phyloP scores from a whole-genome alignment of 441 rosid species.

The Brassica hybrid region DNA sequence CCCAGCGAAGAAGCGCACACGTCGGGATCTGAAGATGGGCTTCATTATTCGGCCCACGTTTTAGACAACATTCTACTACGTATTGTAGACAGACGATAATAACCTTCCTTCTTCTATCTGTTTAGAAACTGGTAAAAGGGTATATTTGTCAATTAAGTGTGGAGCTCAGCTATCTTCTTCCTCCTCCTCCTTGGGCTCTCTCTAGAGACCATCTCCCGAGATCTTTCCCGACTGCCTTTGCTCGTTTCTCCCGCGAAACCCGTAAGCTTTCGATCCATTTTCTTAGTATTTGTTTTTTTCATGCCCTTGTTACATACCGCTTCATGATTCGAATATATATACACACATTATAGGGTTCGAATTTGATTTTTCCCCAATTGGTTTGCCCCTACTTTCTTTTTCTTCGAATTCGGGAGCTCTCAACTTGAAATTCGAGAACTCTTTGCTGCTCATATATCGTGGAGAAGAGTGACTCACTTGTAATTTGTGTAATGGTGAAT shows the following conservation, averaged over 20 bases:
- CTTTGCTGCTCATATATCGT: not conserved
- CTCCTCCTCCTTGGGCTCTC: not conserved
- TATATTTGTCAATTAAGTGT: slow-evolving; percentile 14
- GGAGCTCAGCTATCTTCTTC: slow-evolving; percentile 12
- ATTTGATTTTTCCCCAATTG: slow-evolving; percentile 8
- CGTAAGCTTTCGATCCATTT: slow-evolving; percentile 31
- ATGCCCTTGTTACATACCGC: not conserved
- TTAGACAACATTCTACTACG: not conserved
- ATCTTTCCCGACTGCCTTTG: slow-evolving; percentile 17
- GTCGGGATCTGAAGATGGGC: slow-evolving; percentile 30
- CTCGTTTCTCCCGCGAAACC: slow-evolving; percentile 13
- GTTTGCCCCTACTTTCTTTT: not conserved
- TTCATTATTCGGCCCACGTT: slow-evolving; percentile 22
- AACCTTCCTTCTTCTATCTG: not conserved
- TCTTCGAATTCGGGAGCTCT: not conserved
- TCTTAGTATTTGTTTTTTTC: not conserved
- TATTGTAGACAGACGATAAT: slow-evolving; percentile 12
- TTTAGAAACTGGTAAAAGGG: not conserved
- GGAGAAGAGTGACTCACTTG: not conserved
- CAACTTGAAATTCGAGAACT: not conserved
- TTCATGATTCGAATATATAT: not conserved
- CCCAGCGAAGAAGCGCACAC: slow-evolving; percentile 37
- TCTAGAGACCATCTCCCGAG: slow-evolving; percentile 13
- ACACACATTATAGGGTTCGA: not conserved
- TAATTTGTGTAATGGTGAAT: not conserved